These are phyloP conservation scores for Entrophospora sp. DNA, from an alignment of 192 early-diverging fungal genomes.

Conservation along the genomic window DNA sequence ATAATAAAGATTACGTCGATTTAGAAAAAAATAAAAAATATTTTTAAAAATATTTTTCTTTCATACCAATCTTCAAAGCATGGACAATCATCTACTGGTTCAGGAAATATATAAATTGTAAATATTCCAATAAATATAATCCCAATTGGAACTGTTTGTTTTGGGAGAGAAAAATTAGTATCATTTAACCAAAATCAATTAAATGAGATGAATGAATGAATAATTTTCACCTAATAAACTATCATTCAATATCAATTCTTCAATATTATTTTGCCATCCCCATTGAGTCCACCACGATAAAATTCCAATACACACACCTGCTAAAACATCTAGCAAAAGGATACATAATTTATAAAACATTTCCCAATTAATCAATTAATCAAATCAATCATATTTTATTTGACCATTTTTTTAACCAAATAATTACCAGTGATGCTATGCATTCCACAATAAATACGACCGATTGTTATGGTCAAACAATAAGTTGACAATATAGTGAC, in stretches of 20 bases:
- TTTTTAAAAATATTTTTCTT: background rate
- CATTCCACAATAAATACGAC: constrained; percentile 82
- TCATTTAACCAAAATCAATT: too few relatives aligned
- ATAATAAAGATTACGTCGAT: background rate
- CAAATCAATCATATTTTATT: background rate
- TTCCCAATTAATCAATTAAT: background rate
- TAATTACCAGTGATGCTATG: constrained; percentile 55
- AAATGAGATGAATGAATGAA: too few relatives aligned
- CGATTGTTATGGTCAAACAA: constrained; percentile 54
- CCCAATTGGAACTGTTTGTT: constrained; percentile 23
- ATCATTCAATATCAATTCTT: constrained; percentile 27
- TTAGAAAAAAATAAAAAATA: background rate
- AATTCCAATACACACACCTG: constrained; percentile 59
- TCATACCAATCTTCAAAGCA: constrained; percentile 60
- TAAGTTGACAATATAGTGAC: constrained; percentile 39
- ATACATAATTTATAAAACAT: too few relatives aligned
- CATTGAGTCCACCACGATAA: constrained; percentile 50
- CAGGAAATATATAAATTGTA: constrained; percentile 40
- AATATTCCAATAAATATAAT: constrained; percentile 22
- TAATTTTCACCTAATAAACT: constrained; percentile 21
- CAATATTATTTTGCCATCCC: constrained; percentile 30
- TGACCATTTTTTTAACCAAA: background rate
- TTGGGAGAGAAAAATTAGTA: too few relatives aligned
- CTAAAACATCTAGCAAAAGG: constrained; percentile 63
- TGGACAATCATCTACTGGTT: constrained; percentile 64